Percentiles rank a stretch among this genome's conserved stretches.
phyloP scores from a whole-genome alignment of 192 early-diverging fungal species.

The Gigaspora rosea region DNA sequence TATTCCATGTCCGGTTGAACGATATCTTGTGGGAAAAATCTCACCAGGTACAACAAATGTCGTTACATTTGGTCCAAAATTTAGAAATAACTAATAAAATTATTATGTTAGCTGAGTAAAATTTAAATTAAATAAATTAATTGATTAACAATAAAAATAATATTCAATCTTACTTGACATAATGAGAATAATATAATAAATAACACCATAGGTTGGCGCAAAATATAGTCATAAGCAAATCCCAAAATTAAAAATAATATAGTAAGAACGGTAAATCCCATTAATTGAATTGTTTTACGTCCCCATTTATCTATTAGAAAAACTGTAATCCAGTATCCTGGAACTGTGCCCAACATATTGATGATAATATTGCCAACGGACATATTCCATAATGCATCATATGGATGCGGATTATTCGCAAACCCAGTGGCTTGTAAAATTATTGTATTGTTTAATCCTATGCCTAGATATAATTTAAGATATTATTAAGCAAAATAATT shows the following conservation, averaged over 20 bases:
- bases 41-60: conserved; percentile 86
- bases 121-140: too few species aligned
- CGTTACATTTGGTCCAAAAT: conserved; percentile 95
- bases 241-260: conserved; percentile 75
- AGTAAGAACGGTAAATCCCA: conserved; percentile 77
- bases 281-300: conserved; percentile 91
- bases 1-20: conserved; percentile 81
- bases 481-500: too few species aligned
- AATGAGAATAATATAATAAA: conserved; percentile 37
- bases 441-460: conserved; percentile 64
- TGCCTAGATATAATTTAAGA: too few species aligned
- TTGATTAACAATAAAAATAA: too few species aligned
- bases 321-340: conserved; percentile 96
- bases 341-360: conserved; percentile 80
- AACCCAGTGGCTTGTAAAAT: conserved; percentile 80
- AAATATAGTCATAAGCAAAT: conserved; percentile 70
- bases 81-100: conserved; percentile 69
- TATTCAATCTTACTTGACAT: neutral
- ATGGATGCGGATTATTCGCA: conserved; percentile 24
- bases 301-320: conserved; percentile 85
- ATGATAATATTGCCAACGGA: conserved; percentile 92
- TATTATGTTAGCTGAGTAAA: too few species aligned
- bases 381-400: conserved; percentile 55
- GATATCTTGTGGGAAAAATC: conserved; percentile 79
- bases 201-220: conserved; percentile 51